These are phyloP conservation scores for Ascochyta rabiei DNA, from an alignment of 2,329 filamentous ascomycete species.

Conservation along the genomic window DNA sequence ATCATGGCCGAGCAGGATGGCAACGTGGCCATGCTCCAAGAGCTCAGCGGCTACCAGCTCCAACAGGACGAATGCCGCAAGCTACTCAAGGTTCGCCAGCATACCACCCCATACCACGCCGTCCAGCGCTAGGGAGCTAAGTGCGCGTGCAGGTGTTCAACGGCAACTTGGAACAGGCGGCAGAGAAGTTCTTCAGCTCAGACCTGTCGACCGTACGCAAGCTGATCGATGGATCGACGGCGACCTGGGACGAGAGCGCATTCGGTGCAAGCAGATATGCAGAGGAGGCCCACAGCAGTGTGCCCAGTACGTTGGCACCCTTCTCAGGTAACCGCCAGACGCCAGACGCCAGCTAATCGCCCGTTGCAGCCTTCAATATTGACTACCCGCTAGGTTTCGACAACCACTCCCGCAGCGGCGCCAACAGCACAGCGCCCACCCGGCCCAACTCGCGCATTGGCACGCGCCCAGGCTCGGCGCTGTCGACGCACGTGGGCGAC, in stretches of 20 bases:
- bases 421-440: slow-evolving; percentile 43
- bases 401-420: slow-evolving; percentile 39
- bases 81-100: slow-evolving; percentile 14
- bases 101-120: not conserved
- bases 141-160: slow-evolving; percentile 27
- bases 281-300: slow-evolving; percentile 24
- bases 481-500: slow-evolving; percentile 40
- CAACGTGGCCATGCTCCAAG: slow-evolving; percentile 3
- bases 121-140: not conserved
- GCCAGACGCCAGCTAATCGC: slow-evolving; percentile 20
- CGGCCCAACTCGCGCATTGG: slow-evolving; percentile 42
- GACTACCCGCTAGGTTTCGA: slow-evolving; percentile 41
- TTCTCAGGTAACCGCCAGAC: not conserved
- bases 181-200: slow-evolving; percentile 31
- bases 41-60: slow-evolving; percentile 12
- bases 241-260: slow-evolving; percentile 41
- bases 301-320: slow-evolving; percentile 34
- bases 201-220: slow-evolving; percentile 23
- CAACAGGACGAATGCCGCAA: slow-evolving; percentile 6
- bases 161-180: slow-evolving; percentile 31
- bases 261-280: slow-evolving; percentile 43
- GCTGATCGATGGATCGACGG: slow-evolving; percentile 28
- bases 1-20: slow-evolving; percentile 6
- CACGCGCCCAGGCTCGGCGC: slow-evolving; percentile 39
- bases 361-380: slow-evolving; percentile 41